Percentiles rank a stretch among this genome's conserved stretches.
Evolutionary conservation across 1,284 basidiomycete genomes (phyloP).

Genomic region (Laetiporus sulphureus): DNA sequence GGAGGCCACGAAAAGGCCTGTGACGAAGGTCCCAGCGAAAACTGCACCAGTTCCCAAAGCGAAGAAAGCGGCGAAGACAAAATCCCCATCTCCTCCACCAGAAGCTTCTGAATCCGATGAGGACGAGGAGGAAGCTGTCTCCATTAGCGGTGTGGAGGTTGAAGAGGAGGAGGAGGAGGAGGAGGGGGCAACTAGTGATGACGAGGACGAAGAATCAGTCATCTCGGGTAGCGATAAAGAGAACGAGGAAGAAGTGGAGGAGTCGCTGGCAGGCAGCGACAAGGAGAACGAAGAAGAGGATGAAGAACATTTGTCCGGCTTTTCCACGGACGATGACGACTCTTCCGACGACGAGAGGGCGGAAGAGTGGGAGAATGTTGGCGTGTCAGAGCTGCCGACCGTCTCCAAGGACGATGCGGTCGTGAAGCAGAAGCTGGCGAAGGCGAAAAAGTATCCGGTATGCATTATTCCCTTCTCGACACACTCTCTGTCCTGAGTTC

Average conservation of each 20-base stretch:
- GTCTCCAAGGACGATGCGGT: slow-evolving; percentile 80
- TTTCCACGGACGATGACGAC: slow-evolving; percentile 75
- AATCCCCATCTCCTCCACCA: slow-evolving; percentile 5
- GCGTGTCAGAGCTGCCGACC: slow-evolving; percentile 70
- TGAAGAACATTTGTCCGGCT: slow-evolving; percentile 54
- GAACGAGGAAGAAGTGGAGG: too few relatives aligned
- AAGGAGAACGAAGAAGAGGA: slow-evolving; percentile 26
- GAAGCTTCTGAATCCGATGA: slow-evolving; percentile 11
- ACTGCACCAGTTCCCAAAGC: slow-evolving; percentile 3
- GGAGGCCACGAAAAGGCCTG: too few relatives aligned
- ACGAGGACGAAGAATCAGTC: too few relatives aligned
- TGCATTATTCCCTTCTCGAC: too few relatives aligned
- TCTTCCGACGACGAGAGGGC: slow-evolving; percentile 70
- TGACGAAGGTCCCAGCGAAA: too few relatives aligned
- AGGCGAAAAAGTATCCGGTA: slow-evolving; percentile 76
- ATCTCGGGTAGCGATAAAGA: too few relatives aligned
- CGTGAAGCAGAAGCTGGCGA: slow-evolving; percentile 77
- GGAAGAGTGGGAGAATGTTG: slow-evolving; percentile 47
- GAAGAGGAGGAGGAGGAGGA: too few relatives aligned
- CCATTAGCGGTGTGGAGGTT: too few relatives aligned
- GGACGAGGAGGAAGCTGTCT: too few relatives aligned
- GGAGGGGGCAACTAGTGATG: too few relatives aligned
- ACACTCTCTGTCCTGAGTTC: too few relatives aligned
- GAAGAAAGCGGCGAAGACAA: slow-evolving; percentile 2
- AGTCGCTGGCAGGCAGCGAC: slow-evolving; percentile 4